A percentile compares a stretch with the other conserved stretches of the same genome.
Conservation (phyloP, 2,329 filamentous ascomycete species). For the Neospermospora avenae region DNA sequence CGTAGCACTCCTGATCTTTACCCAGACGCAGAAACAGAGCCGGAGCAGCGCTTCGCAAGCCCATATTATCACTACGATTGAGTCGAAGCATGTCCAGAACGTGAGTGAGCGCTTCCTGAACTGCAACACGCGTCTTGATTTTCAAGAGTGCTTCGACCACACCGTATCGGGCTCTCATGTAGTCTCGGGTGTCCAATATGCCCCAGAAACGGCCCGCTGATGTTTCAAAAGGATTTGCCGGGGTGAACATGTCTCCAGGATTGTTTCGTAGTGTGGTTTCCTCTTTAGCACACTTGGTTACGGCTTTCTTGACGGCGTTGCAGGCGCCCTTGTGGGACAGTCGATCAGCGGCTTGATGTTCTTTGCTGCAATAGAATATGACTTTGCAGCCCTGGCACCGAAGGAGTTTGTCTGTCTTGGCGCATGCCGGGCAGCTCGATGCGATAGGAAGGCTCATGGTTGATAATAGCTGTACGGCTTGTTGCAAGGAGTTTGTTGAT, state of each 20-base stretch:
- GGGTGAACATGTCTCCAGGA: conserved; percentile 29
- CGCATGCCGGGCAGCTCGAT: conserved; percentile 26
- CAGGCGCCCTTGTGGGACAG: conserved; percentile 41
- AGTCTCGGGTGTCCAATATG: conserved; percentile 40
- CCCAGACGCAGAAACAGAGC: conserved; percentile 44
- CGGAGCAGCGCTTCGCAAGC: conserved; percentile 41
- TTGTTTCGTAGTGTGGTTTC: conserved; percentile 39
- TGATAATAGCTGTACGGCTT: neutral
- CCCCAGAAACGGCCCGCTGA: conserved; percentile 43
- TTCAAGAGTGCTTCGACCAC: conserved; percentile 36
- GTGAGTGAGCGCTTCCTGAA: conserved; percentile 40
- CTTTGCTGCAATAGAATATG: conserved; percentile 44
- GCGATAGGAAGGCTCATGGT: conserved; percentile 3
- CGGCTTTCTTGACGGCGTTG: conserved; percentile 36
- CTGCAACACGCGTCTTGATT: conserved; percentile 36
- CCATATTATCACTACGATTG: conserved; percentile 44
- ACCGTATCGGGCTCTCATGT: conserved; percentile 40
- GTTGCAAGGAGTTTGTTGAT: no score
- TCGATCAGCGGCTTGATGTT: conserved; percentile 42
- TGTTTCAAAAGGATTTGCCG: conserved; percentile 39
- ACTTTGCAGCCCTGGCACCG: conserved; percentile 43
- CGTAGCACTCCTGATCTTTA: conserved; percentile 47
- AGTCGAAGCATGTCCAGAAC: conserved; percentile 44
- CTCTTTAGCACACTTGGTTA: conserved; percentile 34
- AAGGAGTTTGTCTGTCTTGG: conserved; percentile 32